Percentiles rank a stretch among this genome's conserved stretches.
Conservation (phyloP, 768 basidiomycete species). For the Erythrobasidium yunnanense region DNA sequence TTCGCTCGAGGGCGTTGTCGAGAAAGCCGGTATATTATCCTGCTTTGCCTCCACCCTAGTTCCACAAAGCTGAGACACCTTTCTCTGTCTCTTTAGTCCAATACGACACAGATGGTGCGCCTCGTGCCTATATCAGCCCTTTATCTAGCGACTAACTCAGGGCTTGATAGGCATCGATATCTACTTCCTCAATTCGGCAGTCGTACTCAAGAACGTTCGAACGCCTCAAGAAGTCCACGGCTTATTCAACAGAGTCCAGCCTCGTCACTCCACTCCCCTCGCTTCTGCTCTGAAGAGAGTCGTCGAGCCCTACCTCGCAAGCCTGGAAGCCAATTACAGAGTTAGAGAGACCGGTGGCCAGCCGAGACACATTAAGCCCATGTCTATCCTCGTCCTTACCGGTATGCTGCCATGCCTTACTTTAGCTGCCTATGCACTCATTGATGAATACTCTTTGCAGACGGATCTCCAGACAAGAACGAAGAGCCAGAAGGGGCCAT, state of each 20-base stretch:
- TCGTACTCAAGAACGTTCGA: not conserved
- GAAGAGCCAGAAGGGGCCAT: conserved; percentile 24
- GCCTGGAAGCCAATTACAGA: conserved; percentile 22
- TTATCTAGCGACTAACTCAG: too few species aligned
- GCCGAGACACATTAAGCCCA: conserved; percentile 27
- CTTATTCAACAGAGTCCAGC: conserved; percentile 32
- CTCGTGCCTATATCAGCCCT: too few species aligned
- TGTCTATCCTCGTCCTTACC: conserved; percentile 32
- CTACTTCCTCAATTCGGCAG: conserved; percentile 33
- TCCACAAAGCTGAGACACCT: too few species aligned
- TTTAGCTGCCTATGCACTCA: not conserved
- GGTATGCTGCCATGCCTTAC: not conserved
- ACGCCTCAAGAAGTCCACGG: conserved; percentile 23
- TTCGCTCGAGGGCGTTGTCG: conserved; percentile 17
- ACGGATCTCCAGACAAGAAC: conserved; percentile 28
- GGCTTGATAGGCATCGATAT: conserved; percentile 23
- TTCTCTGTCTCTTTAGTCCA: not conserved
- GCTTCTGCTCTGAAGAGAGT: conserved; percentile 28
- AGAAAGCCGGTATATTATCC: not conserved
- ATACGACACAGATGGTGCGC: conserved; percentile 26
- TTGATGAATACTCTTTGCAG: not conserved
- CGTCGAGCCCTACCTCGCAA: conserved; percentile 31
- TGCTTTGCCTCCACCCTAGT: too few species aligned
- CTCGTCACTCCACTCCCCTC: conserved; percentile 30
- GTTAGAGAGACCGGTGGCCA: not conserved